A percentile compares a stretch with the other conserved stretches of the same genome.
These are phyloP conservation scores for Ogataea trehaloabstinens DNA, from an alignment of 805 yeast genomes.

Conservation along the genomic window DNA sequence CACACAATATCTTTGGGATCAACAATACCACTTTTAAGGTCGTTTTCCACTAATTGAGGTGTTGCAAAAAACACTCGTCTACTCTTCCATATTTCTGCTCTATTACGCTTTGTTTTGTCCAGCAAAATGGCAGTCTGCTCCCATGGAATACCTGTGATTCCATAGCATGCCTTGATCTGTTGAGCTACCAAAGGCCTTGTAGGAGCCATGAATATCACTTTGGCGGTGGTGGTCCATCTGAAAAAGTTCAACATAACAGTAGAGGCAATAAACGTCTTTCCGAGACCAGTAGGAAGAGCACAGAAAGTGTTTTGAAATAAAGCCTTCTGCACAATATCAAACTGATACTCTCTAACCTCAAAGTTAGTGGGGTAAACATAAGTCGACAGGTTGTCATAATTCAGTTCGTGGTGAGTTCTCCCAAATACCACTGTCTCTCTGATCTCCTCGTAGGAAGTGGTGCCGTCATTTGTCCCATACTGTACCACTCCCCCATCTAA, in stretches of 20 bases:
- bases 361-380: constrained; percentile 85
- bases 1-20: constrained; percentile 75
- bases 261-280: constrained; percentile 94
- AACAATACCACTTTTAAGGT: constrained; percentile 67
- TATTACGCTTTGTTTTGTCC: constrained; percentile 47
- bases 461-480: constrained; percentile 11
- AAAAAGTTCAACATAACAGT: constrained; percentile 88
- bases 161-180: constrained; percentile 89
- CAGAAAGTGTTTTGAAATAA: constrained; percentile 73
- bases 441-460: constrained; percentile 26
- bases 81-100: constrained; percentile 74
- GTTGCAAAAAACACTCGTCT: constrained; percentile 89
- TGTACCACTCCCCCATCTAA: constrained; percentile 23
- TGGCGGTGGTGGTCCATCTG: constrained; percentile 78
- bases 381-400: constrained; percentile 36
- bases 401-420: constrained; percentile 52
- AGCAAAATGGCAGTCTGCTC: constrained; percentile 76
- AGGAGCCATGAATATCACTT: constrained; percentile 93
- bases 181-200: constrained; percentile 95
- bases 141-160: constrained; percentile 79
- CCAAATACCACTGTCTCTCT: constrained; percentile 21
- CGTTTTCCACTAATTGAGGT: constrained; percentile 95
- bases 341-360: constrained; percentile 85
- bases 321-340: constrained; percentile 70
- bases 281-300: constrained; percentile 96